These are phyloP conservation scores for Solanum pimpinellifolium DNA, from an alignment of 257 asterid genomes.

Conservation along the genomic window DNA sequence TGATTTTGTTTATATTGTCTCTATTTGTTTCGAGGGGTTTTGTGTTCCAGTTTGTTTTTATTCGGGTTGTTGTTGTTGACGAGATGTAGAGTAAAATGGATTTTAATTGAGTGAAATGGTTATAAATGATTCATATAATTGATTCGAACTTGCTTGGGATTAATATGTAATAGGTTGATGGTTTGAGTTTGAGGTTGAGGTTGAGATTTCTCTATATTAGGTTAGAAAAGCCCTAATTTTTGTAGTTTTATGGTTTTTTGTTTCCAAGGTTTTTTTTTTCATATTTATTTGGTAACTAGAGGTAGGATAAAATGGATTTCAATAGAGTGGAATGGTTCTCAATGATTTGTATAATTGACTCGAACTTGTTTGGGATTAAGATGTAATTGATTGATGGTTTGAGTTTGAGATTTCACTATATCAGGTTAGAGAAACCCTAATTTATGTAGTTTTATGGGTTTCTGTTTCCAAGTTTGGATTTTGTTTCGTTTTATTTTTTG, in stretches of 20 bases:
- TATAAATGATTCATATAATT: neutral
- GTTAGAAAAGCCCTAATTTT: conserved; percentile 23
- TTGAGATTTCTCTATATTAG: neutral
- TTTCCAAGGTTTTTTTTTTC: neutral
- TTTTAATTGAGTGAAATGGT: neutral
- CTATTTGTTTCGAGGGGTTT: neutral
- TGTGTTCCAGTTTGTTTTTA: neutral
- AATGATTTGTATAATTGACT: neutral
- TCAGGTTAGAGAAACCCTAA: conserved; percentile 23
- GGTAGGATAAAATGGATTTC: neutral
- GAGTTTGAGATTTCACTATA: neutral
- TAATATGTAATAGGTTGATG: neutral
- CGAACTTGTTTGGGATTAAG: neutral
- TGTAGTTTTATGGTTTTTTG: neutral
- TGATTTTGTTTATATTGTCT: neutral
- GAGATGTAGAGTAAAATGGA: neutral
- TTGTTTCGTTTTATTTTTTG: neutral
- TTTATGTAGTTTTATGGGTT: neutral
- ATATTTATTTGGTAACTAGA: neutral
- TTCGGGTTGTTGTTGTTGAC: neutral
- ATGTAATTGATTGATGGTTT: neutral
- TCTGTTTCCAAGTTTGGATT: neutral
- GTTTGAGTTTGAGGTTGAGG: neutral
- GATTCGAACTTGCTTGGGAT: neutral
- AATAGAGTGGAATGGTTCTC: neutral